Base-by-base conservation (phyloP, 2,329 filamentous ascomycete species). In the Nemania serpens region DNA sequence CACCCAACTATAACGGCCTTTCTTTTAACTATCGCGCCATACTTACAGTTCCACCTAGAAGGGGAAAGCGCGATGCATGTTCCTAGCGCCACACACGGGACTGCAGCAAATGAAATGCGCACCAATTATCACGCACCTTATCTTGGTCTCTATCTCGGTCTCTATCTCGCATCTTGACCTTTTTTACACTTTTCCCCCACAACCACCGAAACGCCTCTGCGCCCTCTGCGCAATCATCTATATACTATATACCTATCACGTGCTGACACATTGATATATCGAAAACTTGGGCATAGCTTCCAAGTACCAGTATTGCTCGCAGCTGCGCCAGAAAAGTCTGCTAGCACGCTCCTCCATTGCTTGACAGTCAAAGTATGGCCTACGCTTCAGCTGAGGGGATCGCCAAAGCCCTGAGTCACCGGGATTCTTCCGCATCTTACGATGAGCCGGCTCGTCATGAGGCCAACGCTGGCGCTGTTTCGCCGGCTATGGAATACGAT, bases 291-390 rank as follows among this genome's bases (percentile, higher is more conserved):
- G 25, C 25, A 29, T 3, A 3, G 3, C 25, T 29, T 3, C 25
- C 7, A 29, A 39, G 34, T 25, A 52, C 13, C 20, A 20, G 18
- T 17, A 6, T 11, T 37, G 20, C 43, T 33, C 25, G 25, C n/a
- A 39, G 18, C 36, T 22, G 52, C 15, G 70, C 73, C 74, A 70
- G 74, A 76, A 78, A 75, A 75, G 75, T 78, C 79, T 77, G 72
- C 73, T 77, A 79, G 79, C 80, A 82, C 72, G 79, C 80, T 69
- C 75, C 66, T 77, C 79, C 80, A 81, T 83, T 83, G 80, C 79
- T 81, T 73, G 76, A 70, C 68, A 74, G 78, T 79, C 77, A 22
- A 69, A 79, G 76, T 77, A 82, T 82, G 81, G 78, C 78, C 67
- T 69, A 75, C 62, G 68, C 68, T 63, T 63, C 70, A 61, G 62